Evolutionary conservation across 768 basidiomycete genomes (phyloP), one percentile per base, ranked within the genome.

Genomic region (Boletus tomentosulus): DNA sequence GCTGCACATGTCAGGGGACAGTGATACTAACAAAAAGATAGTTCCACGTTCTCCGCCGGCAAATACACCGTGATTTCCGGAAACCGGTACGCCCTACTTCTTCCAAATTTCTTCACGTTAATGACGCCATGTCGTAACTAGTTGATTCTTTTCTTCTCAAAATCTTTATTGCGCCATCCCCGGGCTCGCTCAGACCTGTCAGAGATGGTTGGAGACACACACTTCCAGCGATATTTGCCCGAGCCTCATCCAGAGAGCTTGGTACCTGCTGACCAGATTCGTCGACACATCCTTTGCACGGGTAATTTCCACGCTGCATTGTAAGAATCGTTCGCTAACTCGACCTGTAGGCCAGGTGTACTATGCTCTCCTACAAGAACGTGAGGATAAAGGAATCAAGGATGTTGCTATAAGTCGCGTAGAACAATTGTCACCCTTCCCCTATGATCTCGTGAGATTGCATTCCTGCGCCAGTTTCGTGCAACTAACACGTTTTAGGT

Each of bases 21-120:
- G 37, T 56, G 46, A 54, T 53, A 50, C 52, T 64, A 37, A 63
- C 48, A 44, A 47, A 33, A 35, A 28, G 54, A 9, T 58, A 87
- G 86, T 97, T 93, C 91, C 95, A 96, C 67, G 92, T 96, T 55
- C 87, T 98, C 46, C 92, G 95, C 71, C 88, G 96, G 57, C 96
- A 98, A 73, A 91, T 90, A 66, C 89, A 94, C 72, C 92, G 97
- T 62, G 97, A 98, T 69, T 98, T 93, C 89, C 86, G 96, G 65
- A 98, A 98, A 76, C 96, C 96, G 43, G 87, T 91, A 64, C 50
- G 82, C 67, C 7, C 11, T 34, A n/a, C 19, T n/a, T 8, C 10
- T 30, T 33, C 47, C 50, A 24, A 4, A 27, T 8, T 24, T 22
- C 15, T 33, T 22, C 24, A 11, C n/a, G 22, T 37, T 42, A 10